Base-by-base conservation (phyloP, 208 protist species). In the Acanthamoeba healyi region DNA sequence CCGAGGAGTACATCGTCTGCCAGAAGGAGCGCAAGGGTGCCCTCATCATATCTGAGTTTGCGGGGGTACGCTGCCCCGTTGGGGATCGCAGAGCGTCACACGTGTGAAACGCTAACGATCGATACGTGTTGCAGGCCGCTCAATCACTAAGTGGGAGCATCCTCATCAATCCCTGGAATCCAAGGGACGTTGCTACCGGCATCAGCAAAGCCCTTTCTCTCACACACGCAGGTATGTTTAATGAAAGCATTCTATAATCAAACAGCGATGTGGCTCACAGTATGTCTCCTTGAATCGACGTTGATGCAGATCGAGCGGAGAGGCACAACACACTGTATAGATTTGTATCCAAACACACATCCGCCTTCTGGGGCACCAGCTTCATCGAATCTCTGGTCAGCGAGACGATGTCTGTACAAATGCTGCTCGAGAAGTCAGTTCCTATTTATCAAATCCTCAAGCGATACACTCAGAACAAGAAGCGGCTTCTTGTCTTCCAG, bases 31-130 rank as follows among this genome's bases (percentile, higher is more conserved):
- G 96, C 26, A 65, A 96, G 24, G 97, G 97, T 40, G 96, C 96
- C 14, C 70, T 98, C 10, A 96, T 98, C 29, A 92, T 98, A 6
- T 92, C 51, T 49, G 97, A 98, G 77, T 98, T 98, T 95, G 97
- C 97, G 26, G 97, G 97, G 61, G 94, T 93, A 93, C 54, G 82
- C n/a, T n/a, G n/a, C n/a, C n/a, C n/a, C n/a, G n/a, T n/a, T n/a
- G n/a, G n/a, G n/a, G n/a, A n/a, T n/a, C n/a, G n/a, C n/a, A n/a
- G n/a, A n/a, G n/a, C n/a, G n/a, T n/a, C n/a, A n/a, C n/a, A n/a
- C n/a, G n/a, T n/a, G n/a, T n/a, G n/a, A n/a, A n/a, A n/a, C n/a
- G n/a, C n/a, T n/a, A n/a, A n/a, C n/a, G n/a, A 22, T 63, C 12
- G 15, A 63, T 29, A 29, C 26, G 15, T 54, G 6, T 67, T 67